Conservation (phyloP, 768 basidiomycete species). For the Chlorophyllum brunneum region DNA sequence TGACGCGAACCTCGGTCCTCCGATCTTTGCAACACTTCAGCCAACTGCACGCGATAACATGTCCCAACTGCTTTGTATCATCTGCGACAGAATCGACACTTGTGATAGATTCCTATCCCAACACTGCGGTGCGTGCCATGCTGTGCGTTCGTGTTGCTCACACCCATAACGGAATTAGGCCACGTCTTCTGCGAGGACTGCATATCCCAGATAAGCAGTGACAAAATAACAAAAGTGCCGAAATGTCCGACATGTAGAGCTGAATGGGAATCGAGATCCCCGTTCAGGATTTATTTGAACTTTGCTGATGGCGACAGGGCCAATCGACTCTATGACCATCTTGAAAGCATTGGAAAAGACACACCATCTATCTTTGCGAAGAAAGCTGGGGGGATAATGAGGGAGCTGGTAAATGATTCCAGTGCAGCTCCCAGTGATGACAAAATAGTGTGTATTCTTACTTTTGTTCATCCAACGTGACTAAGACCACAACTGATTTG, state of each 20-base stretch:
- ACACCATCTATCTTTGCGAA: not conserved
- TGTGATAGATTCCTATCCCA: not conserved
- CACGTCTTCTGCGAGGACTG: slow-evolving; percentile 11
- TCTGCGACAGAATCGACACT: not conserved
- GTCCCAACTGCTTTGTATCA: not conserved
- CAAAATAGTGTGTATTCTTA: not conserved
- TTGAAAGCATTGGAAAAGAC: slow-evolving; percentile 6
- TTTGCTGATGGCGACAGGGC: slow-evolving; percentile 3
- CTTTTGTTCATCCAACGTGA: not conserved
- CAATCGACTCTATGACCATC: not conserved
- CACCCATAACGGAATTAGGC: not conserved
- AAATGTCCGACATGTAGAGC: slow-evolving; percentile 4
- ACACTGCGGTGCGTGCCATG: not conserved
- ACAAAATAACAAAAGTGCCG: not conserved
- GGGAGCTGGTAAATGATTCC: not conserved
- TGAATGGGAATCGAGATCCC: not conserved
- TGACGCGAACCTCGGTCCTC: too few species aligned
- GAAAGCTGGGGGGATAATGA: not conserved
- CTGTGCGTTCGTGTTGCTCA: not conserved
- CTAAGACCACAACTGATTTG: not conserved
- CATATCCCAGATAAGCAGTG: not conserved
- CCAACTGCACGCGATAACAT: too few species aligned
- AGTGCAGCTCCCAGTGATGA: not conserved
- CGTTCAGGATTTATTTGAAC: slow-evolving; percentile 2
- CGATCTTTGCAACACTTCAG: too few species aligned